Conservation (phyloP, 495 filamentous ascomycete species). For the Corynascus novoguineensis region DNA sequence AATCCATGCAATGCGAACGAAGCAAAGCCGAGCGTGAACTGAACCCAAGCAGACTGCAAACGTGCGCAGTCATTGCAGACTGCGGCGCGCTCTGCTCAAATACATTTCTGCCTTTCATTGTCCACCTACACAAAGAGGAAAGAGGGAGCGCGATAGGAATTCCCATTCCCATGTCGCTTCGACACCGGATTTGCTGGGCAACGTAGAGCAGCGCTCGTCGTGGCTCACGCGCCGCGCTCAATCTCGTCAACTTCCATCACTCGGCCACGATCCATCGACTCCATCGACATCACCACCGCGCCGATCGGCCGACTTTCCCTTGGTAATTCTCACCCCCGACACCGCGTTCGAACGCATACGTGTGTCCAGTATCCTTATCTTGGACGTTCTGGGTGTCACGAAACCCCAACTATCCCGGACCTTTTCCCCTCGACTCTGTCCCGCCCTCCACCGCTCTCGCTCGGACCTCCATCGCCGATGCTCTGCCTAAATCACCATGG, state of each 20-base stretch:
- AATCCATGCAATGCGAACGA: conserved; percentile 16
- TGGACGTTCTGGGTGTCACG: not conserved
- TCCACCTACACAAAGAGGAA: not conserved
- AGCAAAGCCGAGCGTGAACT: conserved; percentile 13
- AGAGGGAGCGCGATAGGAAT: not conserved
- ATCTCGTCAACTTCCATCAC: too few relatives aligned
- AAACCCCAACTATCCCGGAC: not conserved
- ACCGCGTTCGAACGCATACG: not conserved
- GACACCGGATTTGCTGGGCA: not conserved
- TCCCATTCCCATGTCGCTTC: not conserved
- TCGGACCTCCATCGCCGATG: conserved; percentile 20
- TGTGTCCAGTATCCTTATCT: not conserved
- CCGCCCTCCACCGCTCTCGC: not conserved
- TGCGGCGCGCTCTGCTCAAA: not conserved
- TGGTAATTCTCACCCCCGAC: conserved; percentile 8
- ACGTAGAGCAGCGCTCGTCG: conserved; percentile 1
- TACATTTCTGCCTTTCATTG: not conserved
- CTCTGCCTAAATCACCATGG: conserved; percentile 18
- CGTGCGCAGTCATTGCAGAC: not conserved
- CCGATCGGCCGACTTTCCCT: not conserved
- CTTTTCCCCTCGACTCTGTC: not conserved
- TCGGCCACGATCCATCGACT: not conserved
- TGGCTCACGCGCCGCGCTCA: conserved; percentile 5
- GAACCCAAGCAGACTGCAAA: not conserved
- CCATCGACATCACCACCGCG: not conserved